These are phyloP conservation scores for Bipolaris bicolor DNA, from an alignment of 2,329 filamentous ascomycete species.

Conservation along the genomic window DNA sequence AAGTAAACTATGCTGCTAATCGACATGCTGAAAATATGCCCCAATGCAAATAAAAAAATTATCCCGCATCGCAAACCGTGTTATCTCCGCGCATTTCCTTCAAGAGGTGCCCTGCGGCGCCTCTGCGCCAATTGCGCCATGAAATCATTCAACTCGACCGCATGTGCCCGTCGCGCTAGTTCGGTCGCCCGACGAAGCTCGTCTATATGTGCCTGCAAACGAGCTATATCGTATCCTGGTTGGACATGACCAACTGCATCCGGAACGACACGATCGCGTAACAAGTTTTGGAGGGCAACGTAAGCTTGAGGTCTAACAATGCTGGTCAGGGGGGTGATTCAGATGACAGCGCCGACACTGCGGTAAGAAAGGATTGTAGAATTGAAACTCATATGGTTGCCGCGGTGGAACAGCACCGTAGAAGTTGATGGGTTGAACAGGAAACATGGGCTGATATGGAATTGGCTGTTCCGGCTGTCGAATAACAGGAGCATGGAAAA, in stretches of 20 bases:
- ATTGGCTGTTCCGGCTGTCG: slow-evolving; percentile 1
- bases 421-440: slow-evolving; percentile 2
- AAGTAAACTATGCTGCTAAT: background rate
- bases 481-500: background rate
- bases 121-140: background rate
- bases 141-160: background rate
- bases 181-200: background rate
- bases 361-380: background rate
- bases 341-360: slow-evolving; percentile 13
- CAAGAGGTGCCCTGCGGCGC: background rate
- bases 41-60: background rate
- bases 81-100: background rate
- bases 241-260: background rate
- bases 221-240: background rate
- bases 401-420: slow-evolving; percentile 6
- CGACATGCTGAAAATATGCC: background rate
- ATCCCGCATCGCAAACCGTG: background rate
- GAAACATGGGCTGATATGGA: slow-evolving; percentile 3
- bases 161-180: background rate
- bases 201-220: background rate
- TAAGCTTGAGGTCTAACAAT: slow-evolving; percentile 11
- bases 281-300: background rate
- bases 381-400: slow-evolving; percentile 8
- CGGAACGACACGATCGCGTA: background rate
- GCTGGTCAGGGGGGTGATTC: slow-evolving; percentile 18